Base-by-base conservation (phyloP, 2,329 filamentous ascomycete species). In the Lasiodiplodia hormozganensis region DNA sequence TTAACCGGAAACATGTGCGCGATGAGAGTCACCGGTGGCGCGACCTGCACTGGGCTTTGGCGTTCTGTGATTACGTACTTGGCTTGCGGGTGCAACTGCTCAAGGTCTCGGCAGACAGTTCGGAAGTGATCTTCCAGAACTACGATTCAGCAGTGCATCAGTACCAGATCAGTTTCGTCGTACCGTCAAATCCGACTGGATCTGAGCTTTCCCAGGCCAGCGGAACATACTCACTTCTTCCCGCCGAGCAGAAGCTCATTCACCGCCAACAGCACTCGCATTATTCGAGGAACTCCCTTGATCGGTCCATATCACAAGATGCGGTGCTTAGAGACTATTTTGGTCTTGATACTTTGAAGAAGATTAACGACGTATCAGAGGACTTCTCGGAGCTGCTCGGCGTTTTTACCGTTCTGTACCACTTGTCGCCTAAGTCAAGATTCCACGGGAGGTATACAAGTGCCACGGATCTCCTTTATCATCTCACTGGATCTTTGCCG, bases 21-120 rank as follows among this genome's bases (percentile, higher is more conserved):
- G 34, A 21, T 68, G 28, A 49, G 40, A 31, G 25, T 69, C 16
- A 36, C 57, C 25, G 68, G 68, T n/a, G 57, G 52, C 5, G 7
- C 18, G n/a, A 64, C 51, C 28, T 68, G 65, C 16, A 68, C 65
- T 69, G 65, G 68, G 57, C 68, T 51, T 65, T 38, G 18, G 68
- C 49, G 49, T 67, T 65, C 56, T 58, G 58, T 14, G 65, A 69
- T 47, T 68, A 51, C 34, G 14, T 69, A 14, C 62, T 69, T 64
- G 65, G 68, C 18, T 34, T 69, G 4, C 52, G 68, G 18, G 65
- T 69, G 16, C 65, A 23, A 21, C n/a, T 51, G 3, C 49, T 51
- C n/a, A n/a, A 23, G 23, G 16, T 21, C 16, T 21, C 49, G 23
- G 10, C 16, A 18, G 49, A 51, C n/a, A 11, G 1, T 11, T 18